phyloP scores from a whole-genome alignment of 768 basidiomycete species.

The Lactifluus pinguis region DNA sequence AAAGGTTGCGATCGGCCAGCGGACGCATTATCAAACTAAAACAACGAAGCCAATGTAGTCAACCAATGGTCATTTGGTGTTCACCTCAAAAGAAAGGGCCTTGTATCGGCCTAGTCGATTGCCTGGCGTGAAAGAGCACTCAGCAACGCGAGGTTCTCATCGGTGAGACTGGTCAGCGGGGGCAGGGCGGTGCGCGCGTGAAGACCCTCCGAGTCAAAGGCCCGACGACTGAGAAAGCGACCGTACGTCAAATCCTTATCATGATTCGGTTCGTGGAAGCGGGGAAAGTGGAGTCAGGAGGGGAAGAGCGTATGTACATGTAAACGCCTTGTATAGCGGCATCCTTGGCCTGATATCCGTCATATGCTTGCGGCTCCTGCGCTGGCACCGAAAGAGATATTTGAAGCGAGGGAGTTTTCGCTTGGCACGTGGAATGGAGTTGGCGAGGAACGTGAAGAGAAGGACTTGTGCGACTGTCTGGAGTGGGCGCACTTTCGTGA shows the following conservation, averaged over 20 bases:
- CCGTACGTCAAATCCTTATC: background rate
- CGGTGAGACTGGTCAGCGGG: background rate
- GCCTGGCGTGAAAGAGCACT: background rate
- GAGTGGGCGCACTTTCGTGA: background rate
- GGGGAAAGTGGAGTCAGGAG: background rate
- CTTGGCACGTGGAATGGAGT: no score
- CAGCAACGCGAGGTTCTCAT: background rate
- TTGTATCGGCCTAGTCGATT: background rate
- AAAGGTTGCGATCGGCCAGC: no score
- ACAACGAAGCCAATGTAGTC: no score
- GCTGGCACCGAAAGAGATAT: no score
- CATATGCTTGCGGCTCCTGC: no score
- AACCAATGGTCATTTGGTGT: no score
- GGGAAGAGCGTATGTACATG: background rate
- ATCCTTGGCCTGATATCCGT: no score
- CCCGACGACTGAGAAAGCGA: background rate
- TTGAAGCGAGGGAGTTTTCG: no score
- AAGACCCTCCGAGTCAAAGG: background rate
- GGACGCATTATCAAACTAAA: no score
- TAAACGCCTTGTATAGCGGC: no score
- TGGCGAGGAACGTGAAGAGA: background rate
- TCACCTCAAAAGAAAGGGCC: background rate
- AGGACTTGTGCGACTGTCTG: background rate
- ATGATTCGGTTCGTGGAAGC: background rate
- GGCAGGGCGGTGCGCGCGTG: background rate